These are phyloP conservation scores for Ogataea paraovalis DNA, from an alignment of 805 yeast genomes.

Conservation along the genomic window DNA sequence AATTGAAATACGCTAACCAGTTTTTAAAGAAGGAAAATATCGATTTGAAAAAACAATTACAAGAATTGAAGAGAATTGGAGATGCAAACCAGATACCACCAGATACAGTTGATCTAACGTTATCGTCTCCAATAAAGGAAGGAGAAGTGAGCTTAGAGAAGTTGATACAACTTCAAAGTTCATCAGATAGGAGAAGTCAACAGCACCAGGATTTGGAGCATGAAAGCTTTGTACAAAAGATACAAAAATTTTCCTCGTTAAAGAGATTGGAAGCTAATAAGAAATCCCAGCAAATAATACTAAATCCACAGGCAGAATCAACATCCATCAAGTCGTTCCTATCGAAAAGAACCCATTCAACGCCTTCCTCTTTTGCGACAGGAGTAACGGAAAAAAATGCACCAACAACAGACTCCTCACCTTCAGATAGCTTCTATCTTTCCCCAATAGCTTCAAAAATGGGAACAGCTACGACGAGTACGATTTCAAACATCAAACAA, in stretches of 20 bases:
- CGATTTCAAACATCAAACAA: not conserved
- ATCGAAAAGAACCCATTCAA: not conserved
- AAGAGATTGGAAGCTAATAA: constrained; percentile 1
- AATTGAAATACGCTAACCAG: constrained; percentile 2
- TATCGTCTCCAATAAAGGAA: not conserved
- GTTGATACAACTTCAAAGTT: not conserved
- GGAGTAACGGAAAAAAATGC: not conserved
- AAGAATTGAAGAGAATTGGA: not conserved
- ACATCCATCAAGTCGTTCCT: constrained; percentile 1
- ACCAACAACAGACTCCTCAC: not conserved
- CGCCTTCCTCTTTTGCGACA: not conserved
- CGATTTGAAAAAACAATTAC: not conserved
- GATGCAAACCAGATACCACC: not conserved
- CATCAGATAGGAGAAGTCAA: not conserved
- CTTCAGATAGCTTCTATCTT: not conserved
- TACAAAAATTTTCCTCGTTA: constrained; percentile 11
- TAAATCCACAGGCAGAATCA: constrained; percentile 3
- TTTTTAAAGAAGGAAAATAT: constrained; percentile 1
- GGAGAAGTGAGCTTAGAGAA: not conserved
- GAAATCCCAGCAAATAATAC: not conserved
- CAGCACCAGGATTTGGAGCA: not conserved
- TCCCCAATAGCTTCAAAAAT: not conserved
- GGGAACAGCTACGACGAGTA: not conserved
- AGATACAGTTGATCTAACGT: not conserved
- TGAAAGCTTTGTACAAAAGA: constrained; percentile 10